Evolutionary conservation across 805 yeast genomes (phyloP), one percentile per base, ranked within the genome.

Genomic region (Candida endomychidarum): DNA sequence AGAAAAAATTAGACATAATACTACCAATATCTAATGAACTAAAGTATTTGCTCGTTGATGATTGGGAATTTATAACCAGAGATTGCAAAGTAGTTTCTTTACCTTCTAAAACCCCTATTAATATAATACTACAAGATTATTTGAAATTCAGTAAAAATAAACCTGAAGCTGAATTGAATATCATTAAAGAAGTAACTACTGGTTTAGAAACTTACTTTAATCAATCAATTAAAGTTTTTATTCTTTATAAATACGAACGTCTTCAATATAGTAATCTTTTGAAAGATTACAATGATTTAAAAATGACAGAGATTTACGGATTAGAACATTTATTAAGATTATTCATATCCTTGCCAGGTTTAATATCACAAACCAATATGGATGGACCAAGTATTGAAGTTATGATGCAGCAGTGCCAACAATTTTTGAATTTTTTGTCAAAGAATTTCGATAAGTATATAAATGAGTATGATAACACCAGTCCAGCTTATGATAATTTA

Each of bases 51-150:
- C 65, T 91, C 26, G 95, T 90, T 1, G 89, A 87, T 58, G 98
- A 91, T 65, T 91, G 98, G 99, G 96, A 91, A 60, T 72, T 70
- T 49, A 74, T 91, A 23, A 89, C 98, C 1, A 86, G 85, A 51
- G 86, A 88, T 50, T 82, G 83, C 37, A 79, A 81, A 57, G 60
- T 88, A 30, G 76, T 86, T 3, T 63, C 74, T 18, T 58, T 90
- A 29, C 96, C 96, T 0, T 67, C 78, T 11, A 61, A 60, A 24
- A 69, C 70, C 2, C 73, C 77, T 0, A 84, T 85, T 1, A 64
- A 69, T 1, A 66, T 63, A 2, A 74, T 88, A 2, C 57, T 91
- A 7, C 50, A 59, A 8, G 71, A 72, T n/a, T 91, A 80, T 58
- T 22, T 38, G 19, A 27, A 29, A n/a, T 21, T 8, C 8, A 36